phyloP scores from a whole-genome alignment of 352 stramenopile genomes.

The Phytophthora europaea region DNA sequence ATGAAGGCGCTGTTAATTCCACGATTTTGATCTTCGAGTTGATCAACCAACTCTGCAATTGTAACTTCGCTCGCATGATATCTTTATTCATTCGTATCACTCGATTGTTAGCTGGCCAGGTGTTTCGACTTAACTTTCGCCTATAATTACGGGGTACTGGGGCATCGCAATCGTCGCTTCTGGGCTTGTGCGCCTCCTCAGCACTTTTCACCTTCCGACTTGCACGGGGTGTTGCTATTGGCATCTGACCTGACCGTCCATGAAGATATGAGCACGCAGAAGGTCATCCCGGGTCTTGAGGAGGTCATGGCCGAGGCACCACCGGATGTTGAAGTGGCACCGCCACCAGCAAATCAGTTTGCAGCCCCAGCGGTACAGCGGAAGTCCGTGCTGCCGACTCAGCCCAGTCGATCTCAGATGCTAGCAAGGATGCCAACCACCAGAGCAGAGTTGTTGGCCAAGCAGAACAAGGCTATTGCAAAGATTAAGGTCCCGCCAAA shows the following conservation, averaged over 20 bases:
- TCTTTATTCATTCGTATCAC: neutral
- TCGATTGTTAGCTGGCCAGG: conserved; percentile 2
- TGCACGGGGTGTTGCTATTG: neutral
- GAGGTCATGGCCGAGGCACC: conserved; percentile 15
- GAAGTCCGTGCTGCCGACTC: conserved; percentile 6
- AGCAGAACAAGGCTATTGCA: conserved; percentile 33
- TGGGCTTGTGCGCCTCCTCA: conserved; percentile 19
- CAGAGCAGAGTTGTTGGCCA: conserved; percentile 37
- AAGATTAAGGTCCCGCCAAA: conserved; percentile 37
- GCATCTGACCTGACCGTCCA: conserved; percentile 2
- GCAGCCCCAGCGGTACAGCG: neutral
- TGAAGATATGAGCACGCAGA: conserved; percentile 41
- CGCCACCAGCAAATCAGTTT: neutral
- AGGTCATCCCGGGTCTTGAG: conserved; percentile 40
- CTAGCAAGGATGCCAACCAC: conserved; percentile 32
- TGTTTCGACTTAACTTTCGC: conserved; percentile 16
- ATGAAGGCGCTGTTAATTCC: neutral
- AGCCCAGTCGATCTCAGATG: conserved; percentile 24
- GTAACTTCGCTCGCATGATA: no score
- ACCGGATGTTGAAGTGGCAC: conserved; percentile 21
- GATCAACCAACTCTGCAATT: neutral
- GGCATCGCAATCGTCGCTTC: conserved; percentile 25
- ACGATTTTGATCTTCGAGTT: neutral
- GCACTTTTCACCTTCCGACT: conserved; percentile 18
- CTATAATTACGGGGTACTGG: conserved; percentile 16